phyloP scores from a whole-genome alignment of 176 grass and related monocot genomes.

The Leersia perrieri region DNA sequence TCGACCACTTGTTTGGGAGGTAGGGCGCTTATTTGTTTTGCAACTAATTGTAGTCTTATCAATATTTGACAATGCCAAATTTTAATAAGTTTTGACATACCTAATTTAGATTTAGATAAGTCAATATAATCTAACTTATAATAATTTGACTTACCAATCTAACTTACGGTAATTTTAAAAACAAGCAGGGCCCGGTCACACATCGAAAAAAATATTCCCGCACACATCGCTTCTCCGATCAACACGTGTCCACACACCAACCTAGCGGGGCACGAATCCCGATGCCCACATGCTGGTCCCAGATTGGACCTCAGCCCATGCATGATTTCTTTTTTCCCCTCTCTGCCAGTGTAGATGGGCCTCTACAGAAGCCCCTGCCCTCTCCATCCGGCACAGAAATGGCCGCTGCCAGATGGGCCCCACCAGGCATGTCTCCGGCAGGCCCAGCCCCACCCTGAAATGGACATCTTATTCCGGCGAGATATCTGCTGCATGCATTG shows the following conservation, averaged over 20 bases:
- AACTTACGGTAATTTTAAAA: too few species aligned
- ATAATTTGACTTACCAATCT: too few species aligned
- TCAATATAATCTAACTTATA: too few species aligned
- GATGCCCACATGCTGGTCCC: neutral
- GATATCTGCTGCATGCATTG: too few species aligned
- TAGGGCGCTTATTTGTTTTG: too few species aligned
- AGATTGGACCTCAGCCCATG: neutral
- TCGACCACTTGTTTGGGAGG: too few species aligned
- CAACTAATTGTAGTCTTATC: too few species aligned
- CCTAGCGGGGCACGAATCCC: neutral
- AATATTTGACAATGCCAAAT: too few species aligned
- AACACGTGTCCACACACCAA: neutral
- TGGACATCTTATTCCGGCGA: neutral
- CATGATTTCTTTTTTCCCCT: neutral
- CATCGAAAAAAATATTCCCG: neutral
- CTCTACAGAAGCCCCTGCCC: neutral
- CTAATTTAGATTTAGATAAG: too few species aligned
- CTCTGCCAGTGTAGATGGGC: neutral
- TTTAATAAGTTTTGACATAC: too few species aligned
- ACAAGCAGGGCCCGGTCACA: too few species aligned
- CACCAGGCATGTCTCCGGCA: constrained; percentile 36
- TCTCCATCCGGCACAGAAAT: neutral
- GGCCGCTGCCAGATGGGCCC: neutral
- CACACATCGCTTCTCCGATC: neutral
- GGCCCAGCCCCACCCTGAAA: constrained; percentile 29